A percentile compares a stretch with the other conserved stretches of the same genome.
Conservation (phyloP, 2,329 filamentous ascomycete species). For the Helotiales sp. region DNA sequence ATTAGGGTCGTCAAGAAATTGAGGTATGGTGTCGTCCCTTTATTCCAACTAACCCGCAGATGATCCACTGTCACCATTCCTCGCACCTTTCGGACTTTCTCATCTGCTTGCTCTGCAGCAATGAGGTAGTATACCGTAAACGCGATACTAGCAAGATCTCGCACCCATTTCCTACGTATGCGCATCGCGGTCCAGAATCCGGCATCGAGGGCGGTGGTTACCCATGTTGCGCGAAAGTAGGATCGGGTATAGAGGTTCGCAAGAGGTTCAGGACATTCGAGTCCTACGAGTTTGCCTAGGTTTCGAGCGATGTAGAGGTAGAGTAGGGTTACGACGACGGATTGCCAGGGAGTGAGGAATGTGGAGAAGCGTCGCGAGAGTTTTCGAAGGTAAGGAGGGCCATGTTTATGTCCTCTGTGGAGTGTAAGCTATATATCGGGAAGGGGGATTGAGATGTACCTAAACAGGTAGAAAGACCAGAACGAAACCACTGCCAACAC, state of each 20-base stretch:
- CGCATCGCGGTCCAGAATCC: constrained; percentile 99
- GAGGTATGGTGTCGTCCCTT: constrained; percentile 85
- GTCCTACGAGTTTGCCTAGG: constrained; percentile 86
- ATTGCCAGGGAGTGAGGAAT: constrained; percentile 85
- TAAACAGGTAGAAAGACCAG: constrained; percentile 83
- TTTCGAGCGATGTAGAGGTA: constrained; percentile 91
- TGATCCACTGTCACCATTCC: constrained; percentile 88
- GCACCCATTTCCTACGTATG: constrained; percentile 75
- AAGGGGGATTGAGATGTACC: constrained; percentile 46
- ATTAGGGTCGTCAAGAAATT: constrained; percentile 69
- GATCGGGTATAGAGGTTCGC: constrained; percentile 89
- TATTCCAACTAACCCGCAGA: constrained; percentile 92
- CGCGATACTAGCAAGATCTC: constrained; percentile 78
- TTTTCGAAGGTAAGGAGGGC: constrained; percentile 72
- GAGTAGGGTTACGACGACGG: constrained; percentile 80
- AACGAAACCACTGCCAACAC: constrained; percentile 89
- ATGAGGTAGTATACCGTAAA: constrained; percentile 92
- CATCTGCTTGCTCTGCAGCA: constrained; percentile 90
- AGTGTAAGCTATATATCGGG: constrained; percentile 8
- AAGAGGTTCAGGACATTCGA: constrained; percentile 90
- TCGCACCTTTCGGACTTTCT: constrained; percentile 91
- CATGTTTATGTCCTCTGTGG: constrained; percentile 77
- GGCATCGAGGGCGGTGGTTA: constrained; percentile 89
- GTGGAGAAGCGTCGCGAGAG: constrained; percentile 71
- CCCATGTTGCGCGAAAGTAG: constrained; percentile 96